Conservation (phyloP, 345 rosid genomes). For the Eucalyptus cloeziana region DNA sequence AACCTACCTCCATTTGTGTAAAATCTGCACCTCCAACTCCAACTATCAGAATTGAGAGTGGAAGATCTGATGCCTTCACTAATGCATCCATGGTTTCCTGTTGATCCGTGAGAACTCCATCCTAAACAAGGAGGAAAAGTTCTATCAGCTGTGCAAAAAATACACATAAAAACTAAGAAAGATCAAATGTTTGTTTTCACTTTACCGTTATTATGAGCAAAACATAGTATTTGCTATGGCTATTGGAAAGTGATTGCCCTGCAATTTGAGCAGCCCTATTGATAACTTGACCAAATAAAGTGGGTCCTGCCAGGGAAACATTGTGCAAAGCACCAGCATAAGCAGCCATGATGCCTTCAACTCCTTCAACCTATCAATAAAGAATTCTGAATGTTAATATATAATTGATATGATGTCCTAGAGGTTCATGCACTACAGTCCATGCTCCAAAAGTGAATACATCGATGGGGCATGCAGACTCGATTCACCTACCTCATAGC, state of each 20-base stretch:
- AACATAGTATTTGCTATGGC: constrained; percentile 39
- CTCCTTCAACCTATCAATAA: constrained; percentile 54
- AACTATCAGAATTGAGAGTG: constrained; percentile 67
- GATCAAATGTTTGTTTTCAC: background rate
- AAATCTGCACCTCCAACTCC: constrained; percentile 83
- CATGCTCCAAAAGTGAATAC: background rate
- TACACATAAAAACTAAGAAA: background rate
- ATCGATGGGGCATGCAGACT: background rate
- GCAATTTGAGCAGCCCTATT: constrained; percentile 68
- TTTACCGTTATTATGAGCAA: constrained; percentile 53
- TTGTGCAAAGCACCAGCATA: constrained; percentile 65
- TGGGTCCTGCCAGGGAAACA: constrained; percentile 93
- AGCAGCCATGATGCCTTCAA: constrained; percentile 72
- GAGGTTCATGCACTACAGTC: background rate
- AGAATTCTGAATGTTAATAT: background rate
- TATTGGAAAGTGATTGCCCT: constrained; percentile 46
- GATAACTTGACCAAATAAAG: constrained; percentile 81
- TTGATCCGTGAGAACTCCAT: constrained; percentile 77
- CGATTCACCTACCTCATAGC: constrained; percentile 38
- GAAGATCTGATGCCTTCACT: constrained; percentile 87
- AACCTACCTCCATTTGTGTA: constrained; percentile 73
- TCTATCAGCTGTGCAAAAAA: background rate
- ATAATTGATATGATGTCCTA: background rate
- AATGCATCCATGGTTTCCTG: constrained; percentile 61
- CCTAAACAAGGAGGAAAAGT: constrained; percentile 22